These are phyloP conservation scores for Byssochlamys sp. DNA, from an alignment of 2,329 filamentous ascomycete genomes.

Conservation along the genomic window DNA sequence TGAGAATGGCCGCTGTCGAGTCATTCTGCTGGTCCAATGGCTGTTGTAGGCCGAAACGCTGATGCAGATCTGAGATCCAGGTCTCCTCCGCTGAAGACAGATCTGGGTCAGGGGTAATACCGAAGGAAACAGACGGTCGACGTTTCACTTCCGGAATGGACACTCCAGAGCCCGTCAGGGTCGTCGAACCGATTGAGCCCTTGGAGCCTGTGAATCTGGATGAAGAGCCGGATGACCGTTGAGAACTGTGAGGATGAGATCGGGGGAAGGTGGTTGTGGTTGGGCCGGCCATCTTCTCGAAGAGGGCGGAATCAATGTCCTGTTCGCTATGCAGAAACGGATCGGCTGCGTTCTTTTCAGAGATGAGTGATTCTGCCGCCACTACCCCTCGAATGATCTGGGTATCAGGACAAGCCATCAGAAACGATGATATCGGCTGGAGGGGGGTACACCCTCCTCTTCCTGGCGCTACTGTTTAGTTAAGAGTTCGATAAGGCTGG, in stretches of 20 bases:
- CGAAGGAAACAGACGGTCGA: background rate
- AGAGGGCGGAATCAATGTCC: background rate
- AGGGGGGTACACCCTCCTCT: background rate
- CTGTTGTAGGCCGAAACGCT: background rate
- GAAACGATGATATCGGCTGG: background rate
- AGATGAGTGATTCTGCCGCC: background rate
- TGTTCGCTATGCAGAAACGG: background rate
- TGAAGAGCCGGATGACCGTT: background rate
- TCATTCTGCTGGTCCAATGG: background rate
- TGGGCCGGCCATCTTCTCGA: background rate
- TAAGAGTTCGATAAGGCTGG: background rate
- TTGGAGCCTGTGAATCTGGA: background rate
- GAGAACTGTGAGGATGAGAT: background rate
- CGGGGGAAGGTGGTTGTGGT: background rate
- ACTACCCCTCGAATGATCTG: background rate
- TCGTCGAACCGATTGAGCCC: background rate
- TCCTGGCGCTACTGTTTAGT: background rate
- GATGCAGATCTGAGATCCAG: background rate
- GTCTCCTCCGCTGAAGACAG: background rate
- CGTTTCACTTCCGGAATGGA: background rate
- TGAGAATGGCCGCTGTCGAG: background rate
- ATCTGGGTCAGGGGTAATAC: background rate
- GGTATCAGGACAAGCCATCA: background rate
- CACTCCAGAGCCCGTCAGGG: background rate
- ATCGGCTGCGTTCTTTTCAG: background rate